These are phyloP conservation scores for Corymbia maculata DNA, from an alignment of 345 rosid species.

Conservation along the genomic window DNA sequence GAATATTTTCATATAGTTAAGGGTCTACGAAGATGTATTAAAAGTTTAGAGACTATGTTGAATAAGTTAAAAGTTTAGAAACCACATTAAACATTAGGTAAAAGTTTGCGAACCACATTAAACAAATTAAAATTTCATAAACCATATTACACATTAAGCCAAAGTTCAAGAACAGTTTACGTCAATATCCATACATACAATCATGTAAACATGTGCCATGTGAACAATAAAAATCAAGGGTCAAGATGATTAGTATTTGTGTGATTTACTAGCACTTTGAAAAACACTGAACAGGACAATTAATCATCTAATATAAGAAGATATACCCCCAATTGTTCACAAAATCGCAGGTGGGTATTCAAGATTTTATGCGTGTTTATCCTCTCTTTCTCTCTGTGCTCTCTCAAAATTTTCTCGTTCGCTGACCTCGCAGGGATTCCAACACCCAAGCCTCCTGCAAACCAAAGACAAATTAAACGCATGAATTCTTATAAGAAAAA, in stretches of 20 bases:
- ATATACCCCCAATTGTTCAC: not conserved
- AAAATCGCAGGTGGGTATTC: not conserved
- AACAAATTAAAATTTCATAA: too few relatives aligned
- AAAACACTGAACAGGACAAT: too few relatives aligned
- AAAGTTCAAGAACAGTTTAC: too few relatives aligned
- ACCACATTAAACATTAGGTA: too few relatives aligned
- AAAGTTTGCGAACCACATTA: too few relatives aligned
- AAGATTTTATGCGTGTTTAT: not conserved
- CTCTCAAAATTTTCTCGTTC: not conserved
- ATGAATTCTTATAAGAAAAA: too few relatives aligned
- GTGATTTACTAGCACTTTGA: not conserved
- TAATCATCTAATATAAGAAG: not conserved
- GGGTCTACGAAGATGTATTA: too few relatives aligned
- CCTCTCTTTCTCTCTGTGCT: not conserved
- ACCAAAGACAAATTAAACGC: not conserved
- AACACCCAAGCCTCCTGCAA: not conserved
- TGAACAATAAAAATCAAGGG: not conserved
- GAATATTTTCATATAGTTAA: too few relatives aligned
- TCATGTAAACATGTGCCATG: not conserved
- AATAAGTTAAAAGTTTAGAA: too few relatives aligned
- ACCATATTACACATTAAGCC: too few relatives aligned
- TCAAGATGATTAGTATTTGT: not conserved
- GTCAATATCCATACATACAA: not conserved
- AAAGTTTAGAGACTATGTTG: too few relatives aligned
- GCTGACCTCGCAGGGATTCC: not conserved